Evolutionary conservation across 1,284 basidiomycete genomes (phyloP).

Genomic region (Cutaneotrichosporon cyanovorans): DNA sequence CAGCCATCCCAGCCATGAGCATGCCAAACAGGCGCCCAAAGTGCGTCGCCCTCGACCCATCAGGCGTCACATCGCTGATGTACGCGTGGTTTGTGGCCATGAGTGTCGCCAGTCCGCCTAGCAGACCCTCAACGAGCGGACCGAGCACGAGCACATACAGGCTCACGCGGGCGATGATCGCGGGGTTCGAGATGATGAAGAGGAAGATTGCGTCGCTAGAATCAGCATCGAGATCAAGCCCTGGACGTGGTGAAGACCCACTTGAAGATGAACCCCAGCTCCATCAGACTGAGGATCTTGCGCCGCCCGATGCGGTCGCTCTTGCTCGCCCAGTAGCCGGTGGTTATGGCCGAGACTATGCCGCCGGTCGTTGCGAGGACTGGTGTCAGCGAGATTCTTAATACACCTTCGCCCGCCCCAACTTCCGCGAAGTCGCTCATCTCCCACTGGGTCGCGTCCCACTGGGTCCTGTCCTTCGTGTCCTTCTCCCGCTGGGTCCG

Average conservation of each 20-base stretch:
- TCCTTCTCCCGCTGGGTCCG: too few species aligned
- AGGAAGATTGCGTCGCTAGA: constrained; percentile 61
- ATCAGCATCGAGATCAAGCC: constrained; percentile 26
- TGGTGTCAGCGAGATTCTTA: too few species aligned
- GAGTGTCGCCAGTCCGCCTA: constrained; percentile 79
- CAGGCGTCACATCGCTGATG: constrained; percentile 70
- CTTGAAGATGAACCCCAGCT: constrained; percentile 64
- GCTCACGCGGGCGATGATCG: constrained; percentile 53
- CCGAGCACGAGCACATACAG: constrained; percentile 70
- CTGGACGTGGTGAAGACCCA: constrained; percentile 47
- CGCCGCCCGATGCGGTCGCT: constrained; percentile 72
- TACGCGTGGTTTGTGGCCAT: constrained; percentile 74
- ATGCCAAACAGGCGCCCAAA: constrained; percentile 63
- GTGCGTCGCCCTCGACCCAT: constrained; percentile 69
- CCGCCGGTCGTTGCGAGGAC: constrained; percentile 71
- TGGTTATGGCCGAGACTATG: constrained; percentile 70
- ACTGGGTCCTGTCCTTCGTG: too few species aligned
- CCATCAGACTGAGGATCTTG: constrained; percentile 61
- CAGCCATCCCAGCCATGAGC: constrained; percentile 56
- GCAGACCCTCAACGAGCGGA: constrained; percentile 69
- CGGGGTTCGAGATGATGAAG: constrained; percentile 63
- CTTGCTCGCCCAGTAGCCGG: constrained; percentile 79
- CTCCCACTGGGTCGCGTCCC: too few species aligned
- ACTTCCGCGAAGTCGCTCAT: too few species aligned
- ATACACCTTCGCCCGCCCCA: too few species aligned